Conservation (phyloP, 345 rosid genomes). For the Raphanus sativus region DNA sequence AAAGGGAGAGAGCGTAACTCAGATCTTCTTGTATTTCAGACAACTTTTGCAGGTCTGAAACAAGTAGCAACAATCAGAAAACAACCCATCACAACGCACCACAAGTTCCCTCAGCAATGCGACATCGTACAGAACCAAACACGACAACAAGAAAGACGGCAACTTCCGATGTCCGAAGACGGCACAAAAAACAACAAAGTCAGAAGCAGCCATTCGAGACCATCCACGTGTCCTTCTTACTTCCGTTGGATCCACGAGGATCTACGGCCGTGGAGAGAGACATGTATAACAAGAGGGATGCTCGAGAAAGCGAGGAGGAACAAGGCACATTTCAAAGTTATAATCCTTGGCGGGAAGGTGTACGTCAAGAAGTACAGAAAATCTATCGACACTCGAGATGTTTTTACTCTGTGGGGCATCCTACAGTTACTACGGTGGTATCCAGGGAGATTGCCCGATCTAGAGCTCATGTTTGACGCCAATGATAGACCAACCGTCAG, state of each 20-base stretch:
- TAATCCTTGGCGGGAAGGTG: conserved; percentile 57
- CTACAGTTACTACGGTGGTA: conserved; percentile 70
- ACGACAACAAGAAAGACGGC: conserved; percentile 9
- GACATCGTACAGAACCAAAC: conserved; percentile 23
- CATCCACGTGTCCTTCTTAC: conserved; percentile 54
- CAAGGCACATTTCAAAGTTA: conserved; percentile 58
- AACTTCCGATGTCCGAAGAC: not conserved
- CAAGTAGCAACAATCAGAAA: conserved; percentile 15
- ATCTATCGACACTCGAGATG: conserved; percentile 54
- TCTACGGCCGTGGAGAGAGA: conserved; percentile 61
- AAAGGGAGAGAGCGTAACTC: not conserved
- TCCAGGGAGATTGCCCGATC: conserved; percentile 65
- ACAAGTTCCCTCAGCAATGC: conserved; percentile 41
- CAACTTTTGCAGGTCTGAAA: conserved; percentile 30
- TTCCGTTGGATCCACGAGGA: conserved; percentile 86
- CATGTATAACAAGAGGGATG: conserved; percentile 63
- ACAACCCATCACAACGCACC: conserved; percentile 35
- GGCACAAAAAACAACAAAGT: not conserved
- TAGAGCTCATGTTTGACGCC: conserved; percentile 69
- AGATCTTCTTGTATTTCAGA: not conserved
- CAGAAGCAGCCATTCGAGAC: conserved; percentile 10
- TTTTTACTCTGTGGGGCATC: conserved; percentile 67
- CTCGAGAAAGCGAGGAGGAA: conserved; percentile 46
- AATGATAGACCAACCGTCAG: conserved; percentile 51
- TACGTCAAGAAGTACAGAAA: conserved; percentile 57